Evolutionary conservation across 306 rosid genomes (phyloP).

Genomic region (Inga oerstediana): DNA sequence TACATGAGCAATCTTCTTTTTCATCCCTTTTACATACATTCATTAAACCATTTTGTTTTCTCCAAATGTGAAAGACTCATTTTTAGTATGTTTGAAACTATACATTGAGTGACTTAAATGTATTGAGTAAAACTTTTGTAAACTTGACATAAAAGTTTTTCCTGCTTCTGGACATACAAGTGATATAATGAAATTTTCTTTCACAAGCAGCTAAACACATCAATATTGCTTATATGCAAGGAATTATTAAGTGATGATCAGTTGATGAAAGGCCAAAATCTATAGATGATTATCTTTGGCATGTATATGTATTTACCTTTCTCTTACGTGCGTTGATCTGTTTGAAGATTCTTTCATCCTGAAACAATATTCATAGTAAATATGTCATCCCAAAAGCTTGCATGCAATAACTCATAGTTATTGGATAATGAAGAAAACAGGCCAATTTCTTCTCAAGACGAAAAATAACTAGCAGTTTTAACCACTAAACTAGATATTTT

Average conservation of each 20-base stretch:
- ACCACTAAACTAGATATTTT: neutral
- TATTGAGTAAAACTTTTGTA: neutral
- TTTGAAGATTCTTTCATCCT: constrained; percentile 13
- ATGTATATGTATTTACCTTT: neutral
- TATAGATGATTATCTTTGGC: neutral
- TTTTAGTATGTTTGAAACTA: no score
- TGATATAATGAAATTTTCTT: neutral
- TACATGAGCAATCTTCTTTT: no score
- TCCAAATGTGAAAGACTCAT: neutral
- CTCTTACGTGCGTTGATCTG: neutral
- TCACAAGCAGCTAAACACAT: neutral
- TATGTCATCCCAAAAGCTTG: neutral
- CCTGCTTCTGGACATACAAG: neutral
- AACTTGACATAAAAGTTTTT: neutral
- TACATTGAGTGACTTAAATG: neutral
- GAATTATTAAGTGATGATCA: neutral
- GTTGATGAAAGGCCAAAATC: neutral
- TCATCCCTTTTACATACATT: no score
- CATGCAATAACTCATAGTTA: neutral
- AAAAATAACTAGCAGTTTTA: neutral
- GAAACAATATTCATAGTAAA: neutral
- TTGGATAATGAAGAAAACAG: neutral
- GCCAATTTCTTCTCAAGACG: neutral
- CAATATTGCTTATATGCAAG: neutral
- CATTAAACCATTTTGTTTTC: no score